Conservation (phyloP, 257 asterid species). For the Solanum pennellii region DNA sequence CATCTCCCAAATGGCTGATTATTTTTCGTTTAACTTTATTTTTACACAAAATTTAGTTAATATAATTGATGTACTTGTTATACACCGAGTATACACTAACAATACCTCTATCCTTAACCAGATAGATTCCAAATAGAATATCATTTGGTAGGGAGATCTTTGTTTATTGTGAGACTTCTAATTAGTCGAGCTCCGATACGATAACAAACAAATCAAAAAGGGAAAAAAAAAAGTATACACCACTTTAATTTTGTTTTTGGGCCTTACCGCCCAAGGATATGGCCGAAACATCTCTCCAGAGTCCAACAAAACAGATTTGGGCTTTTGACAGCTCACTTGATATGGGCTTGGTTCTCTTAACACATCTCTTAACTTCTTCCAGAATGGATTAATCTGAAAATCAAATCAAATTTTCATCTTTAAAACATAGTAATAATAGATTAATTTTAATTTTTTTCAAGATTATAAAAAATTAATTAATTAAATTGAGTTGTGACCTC, state of each 20-base stretch:
- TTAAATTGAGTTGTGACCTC: conserved; percentile 15
- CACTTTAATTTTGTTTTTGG: neutral
- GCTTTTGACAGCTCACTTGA: conserved; percentile 54
- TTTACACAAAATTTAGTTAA: neutral
- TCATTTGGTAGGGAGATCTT: accelerated
- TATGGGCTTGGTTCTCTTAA: conserved; percentile 36
- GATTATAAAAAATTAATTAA: neutral
- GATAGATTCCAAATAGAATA: neutral
- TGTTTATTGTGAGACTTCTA: accelerated
- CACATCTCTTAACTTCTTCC: conserved; percentile 37
- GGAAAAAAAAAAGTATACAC: neutral
- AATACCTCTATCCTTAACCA: neutral
- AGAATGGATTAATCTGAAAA: conserved; percentile 37
- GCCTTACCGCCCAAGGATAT: conserved; percentile 58
- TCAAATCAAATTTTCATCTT: neutral
- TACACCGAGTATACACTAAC: neutral
- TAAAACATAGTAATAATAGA: neutral
- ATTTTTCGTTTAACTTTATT: too few species aligned
- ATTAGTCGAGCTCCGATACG: neutral
- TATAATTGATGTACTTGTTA: neutral
- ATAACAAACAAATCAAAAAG: neutral
- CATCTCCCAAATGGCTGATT: too few species aligned
- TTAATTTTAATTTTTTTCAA: neutral
- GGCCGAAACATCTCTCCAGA: conserved; percentile 57
- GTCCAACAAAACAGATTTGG: conserved; percentile 43